A percentile compares a stretch with the other conserved stretches of the same genome.
Conservation (phyloP, 345 rosid genomes). For the Rhodamnia rubescens region DNA sequence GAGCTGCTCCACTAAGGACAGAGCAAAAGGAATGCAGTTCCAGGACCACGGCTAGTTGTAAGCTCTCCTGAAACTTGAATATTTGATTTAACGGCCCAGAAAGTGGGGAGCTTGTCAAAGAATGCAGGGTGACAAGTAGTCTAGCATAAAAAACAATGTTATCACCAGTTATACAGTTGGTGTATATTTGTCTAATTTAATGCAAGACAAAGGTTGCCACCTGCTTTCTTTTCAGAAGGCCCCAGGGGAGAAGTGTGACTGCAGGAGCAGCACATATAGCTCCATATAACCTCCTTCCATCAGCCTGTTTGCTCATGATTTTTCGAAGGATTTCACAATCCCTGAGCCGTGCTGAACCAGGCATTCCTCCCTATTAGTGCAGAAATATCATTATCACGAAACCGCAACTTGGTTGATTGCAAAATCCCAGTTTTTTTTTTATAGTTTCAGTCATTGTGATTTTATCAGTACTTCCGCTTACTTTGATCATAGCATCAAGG, state of each 20-base stretch:
- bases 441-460: not conserved
- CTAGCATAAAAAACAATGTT: constrained; percentile 53
- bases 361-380: constrained; percentile 86
- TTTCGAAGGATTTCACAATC: constrained; percentile 53
- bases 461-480: not conserved
- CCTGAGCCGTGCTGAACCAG: constrained; percentile 81
- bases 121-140: constrained; percentile 89
- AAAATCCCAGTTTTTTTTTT: not conserved
- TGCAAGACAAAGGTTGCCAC: constrained; percentile 15
- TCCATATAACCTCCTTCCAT: constrained; percentile 60
- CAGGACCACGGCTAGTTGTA: constrained; percentile 94
- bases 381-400: not conserved
- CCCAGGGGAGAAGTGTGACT: constrained; percentile 93
- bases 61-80: constrained; percentile 79
- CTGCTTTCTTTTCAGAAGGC: constrained; percentile 67
- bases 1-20: constrained; percentile 71
- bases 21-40: constrained; percentile 75
- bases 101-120: constrained; percentile 66
- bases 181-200: constrained; percentile 7
- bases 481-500: not conserved
- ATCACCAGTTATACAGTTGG: constrained; percentile 17
- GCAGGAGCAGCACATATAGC: constrained; percentile 97
- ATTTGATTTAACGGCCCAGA: constrained; percentile 90
- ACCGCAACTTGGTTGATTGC: not conserved
- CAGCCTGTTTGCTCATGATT: constrained; percentile 74